Percentiles rank a stretch among this genome's conserved stretches.
These are phyloP conservation scores for Aspergillus pseudoviridinutans DNA, from an alignment of 2,329 filamentous ascomycete species.

Conservation along the genomic window DNA sequence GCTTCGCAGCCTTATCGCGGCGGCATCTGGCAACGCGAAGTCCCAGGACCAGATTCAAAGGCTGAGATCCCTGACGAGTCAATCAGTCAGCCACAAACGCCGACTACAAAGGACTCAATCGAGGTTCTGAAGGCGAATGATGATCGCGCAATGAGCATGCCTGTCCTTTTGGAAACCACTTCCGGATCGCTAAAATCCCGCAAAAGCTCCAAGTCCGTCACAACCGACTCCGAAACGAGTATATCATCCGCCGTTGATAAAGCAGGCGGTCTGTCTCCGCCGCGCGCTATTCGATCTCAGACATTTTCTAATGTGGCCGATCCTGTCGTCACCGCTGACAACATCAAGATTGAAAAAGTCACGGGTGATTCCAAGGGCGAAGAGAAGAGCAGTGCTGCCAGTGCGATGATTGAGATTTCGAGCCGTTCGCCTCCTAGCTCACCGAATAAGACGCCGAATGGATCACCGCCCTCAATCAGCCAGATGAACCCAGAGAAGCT, in stretches of 20 bases:
- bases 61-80: constrained; percentile 37
- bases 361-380: constrained; percentile 53
- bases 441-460: constrained; percentile 46
- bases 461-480: constrained; percentile 39
- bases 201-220: constrained; percentile 25
- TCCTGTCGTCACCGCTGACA: constrained; percentile 64
- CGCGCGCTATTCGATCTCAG: constrained; percentile 56
- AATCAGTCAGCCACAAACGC: constrained; percentile 17
- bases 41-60: constrained; percentile 39
- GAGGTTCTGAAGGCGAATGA: constrained; percentile 30
- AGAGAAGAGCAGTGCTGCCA: constrained; percentile 57
- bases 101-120: constrained; percentile 18
- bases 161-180: constrained; percentile 24
- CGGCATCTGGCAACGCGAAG: constrained; percentile 66
- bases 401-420: constrained; percentile 66
- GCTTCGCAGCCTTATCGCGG: constrained; percentile 74
- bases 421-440: constrained; percentile 56
- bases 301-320: constrained; percentile 61
- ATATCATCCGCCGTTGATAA: constrained; percentile 30
- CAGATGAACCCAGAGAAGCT: constrained; percentile 33
- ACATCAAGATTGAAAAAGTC: constrained; percentile 62
- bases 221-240: constrained; percentile 17
- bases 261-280: constrained; percentile 41
- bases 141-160: constrained; percentile 33
- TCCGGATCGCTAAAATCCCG: constrained; percentile 23